Conservation (phyloP, 257 asterid genomes). For the Nicotiana otophora region DNA sequence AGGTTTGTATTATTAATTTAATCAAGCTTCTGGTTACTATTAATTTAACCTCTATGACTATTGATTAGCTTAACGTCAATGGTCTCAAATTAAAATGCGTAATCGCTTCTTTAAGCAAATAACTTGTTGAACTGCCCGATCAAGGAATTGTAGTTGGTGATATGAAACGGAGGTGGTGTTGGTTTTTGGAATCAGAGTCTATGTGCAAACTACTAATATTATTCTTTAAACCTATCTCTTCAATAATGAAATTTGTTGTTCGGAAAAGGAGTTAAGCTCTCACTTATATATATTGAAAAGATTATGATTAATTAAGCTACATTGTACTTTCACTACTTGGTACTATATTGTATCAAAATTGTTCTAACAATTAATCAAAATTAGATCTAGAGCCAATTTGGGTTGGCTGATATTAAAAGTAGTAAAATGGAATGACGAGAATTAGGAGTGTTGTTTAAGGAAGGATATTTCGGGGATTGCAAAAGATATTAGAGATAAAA, state of each 20-base stretch:
- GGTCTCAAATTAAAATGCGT: neutral
- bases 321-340: neutral
- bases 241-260: neutral
- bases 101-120: neutral
- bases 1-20: no score
- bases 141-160: neutral
- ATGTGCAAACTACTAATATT: neutral
- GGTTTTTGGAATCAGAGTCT: neutral
- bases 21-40: neutral
- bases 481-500: no score
- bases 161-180: neutral
- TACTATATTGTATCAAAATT: no score
- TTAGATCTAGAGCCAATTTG: neutral
- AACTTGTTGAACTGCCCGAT: neutral
- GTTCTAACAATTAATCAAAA: neutral
- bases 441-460: no score
- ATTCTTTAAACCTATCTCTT: neutral
- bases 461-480: no score
- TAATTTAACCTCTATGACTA: neutral
- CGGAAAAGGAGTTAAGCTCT: neutral
- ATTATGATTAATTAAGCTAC: neutral
- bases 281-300: neutral
- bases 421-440: no score
- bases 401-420: no score
- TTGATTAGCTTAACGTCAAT: neutral